Percentiles rank a stretch among this genome's conserved stretches.
Evolutionary conservation across 2,329 filamentous ascomycete genomes (phyloP).

Genomic region (Tolypocladium inflatum): DNA sequence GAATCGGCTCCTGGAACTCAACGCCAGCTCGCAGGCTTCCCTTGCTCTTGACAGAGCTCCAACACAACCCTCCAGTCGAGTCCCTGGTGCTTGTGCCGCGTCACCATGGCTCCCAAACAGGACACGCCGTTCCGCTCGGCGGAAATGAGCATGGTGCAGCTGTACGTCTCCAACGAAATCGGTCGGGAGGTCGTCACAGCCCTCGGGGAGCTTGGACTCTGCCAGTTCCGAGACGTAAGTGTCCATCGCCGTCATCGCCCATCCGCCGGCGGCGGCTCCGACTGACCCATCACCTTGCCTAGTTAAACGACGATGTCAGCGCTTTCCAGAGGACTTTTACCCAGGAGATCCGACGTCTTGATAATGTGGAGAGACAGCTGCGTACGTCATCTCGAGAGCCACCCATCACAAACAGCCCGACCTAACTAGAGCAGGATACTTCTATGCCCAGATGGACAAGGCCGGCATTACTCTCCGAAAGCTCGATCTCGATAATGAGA

Average conservation of each 20-base stretch:
- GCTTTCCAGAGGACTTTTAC: constrained; percentile 97
- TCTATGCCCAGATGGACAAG: constrained; percentile 93
- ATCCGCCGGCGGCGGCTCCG: neutral
- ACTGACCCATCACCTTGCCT: constrained; percentile 5
- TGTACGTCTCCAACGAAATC: constrained; percentile 98
- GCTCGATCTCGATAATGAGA: constrained; percentile 82
- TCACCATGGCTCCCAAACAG: constrained; percentile 54
- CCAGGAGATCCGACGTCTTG: constrained; percentile 90
- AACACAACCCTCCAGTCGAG: constrained; percentile 17
- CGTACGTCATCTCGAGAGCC: constrained; percentile 48
- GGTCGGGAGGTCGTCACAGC: constrained; percentile 95
- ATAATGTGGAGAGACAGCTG: constrained; percentile 96
- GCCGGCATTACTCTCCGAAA: constrained; percentile 75
- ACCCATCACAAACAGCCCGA: constrained; percentile 5
- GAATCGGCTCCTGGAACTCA: constrained; percentile 13
- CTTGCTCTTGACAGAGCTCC: constrained; percentile 18
- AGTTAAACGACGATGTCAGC: constrained; percentile 88
- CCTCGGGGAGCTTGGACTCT: constrained; percentile 87
- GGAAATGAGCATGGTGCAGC: constrained; percentile 99
- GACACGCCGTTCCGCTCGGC: constrained; percentile 99
- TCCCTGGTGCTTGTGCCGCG: constrained; percentile 18
- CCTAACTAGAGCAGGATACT: constrained; percentile 60
- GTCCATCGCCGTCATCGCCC: neutral
- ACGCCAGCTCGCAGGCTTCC: constrained; percentile 13
- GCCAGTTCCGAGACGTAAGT: constrained; percentile 93